These are phyloP conservation scores for Medicago arabica DNA, from an alignment of 306 rosid species.

Conservation along the genomic window DNA sequence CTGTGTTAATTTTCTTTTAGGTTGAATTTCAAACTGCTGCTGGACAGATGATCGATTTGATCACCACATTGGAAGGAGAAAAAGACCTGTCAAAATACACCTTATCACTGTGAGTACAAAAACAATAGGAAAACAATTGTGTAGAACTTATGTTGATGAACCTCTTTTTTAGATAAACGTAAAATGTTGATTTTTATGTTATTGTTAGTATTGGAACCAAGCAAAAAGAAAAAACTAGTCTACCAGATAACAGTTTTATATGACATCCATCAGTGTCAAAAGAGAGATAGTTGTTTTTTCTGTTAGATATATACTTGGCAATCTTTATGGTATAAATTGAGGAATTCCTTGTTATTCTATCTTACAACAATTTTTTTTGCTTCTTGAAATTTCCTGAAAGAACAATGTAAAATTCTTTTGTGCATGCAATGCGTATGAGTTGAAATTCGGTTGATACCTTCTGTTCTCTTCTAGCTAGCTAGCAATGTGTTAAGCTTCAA, in stretches of 20 bases:
- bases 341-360: slow-evolving; percentile 32
- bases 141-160: slow-evolving; percentile 26
- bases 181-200: slow-evolving; percentile 19
- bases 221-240: slow-evolving; percentile 16
- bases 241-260: slow-evolving; percentile 14
- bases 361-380: background rate
- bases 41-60: slow-evolving; percentile 97
- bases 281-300: slow-evolving; percentile 21
- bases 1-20: slow-evolving; percentile 45
- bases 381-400: slow-evolving; percentile 21
- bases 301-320: background rate
- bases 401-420: slow-evolving; percentile 20
- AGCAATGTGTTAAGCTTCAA: slow-evolving; percentile 20
- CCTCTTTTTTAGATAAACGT: slow-evolving; percentile 4
- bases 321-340: slow-evolving; percentile 24
- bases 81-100: slow-evolving; percentile 89
- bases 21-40: slow-evolving; percentile 96
- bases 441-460: slow-evolving; percentile 19
- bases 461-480: slow-evolving; percentile 2
- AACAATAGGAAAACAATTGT: background rate
- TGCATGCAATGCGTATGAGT: background rate
- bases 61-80: slow-evolving; percentile 90
- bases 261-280: slow-evolving; percentile 2
- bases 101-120: slow-evolving; percentile 70
- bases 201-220: slow-evolving; percentile 1